These are phyloP conservation scores for Lagenidium sp. DNA, from an alignment of 352 stramenopile species.

Conservation along the genomic window DNA sequence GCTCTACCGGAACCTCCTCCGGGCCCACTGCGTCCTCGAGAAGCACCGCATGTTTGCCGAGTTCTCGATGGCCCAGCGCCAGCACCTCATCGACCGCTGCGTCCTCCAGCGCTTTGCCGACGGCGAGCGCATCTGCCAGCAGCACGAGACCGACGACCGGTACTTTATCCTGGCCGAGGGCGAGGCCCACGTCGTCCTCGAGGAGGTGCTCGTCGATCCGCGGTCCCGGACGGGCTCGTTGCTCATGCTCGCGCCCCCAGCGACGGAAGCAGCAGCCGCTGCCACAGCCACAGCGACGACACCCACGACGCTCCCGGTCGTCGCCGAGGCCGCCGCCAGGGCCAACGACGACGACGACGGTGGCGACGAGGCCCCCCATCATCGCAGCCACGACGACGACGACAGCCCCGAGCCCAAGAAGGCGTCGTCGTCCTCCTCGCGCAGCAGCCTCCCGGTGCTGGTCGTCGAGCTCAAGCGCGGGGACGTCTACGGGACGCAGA, in stretches of 20 bases:
- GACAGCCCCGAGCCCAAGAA: too few relatives aligned
- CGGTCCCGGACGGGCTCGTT: neutral
- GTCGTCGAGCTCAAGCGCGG: neutral
- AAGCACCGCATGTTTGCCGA: slow-evolving; percentile 61
- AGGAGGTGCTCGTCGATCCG: slow-evolving; percentile 16
- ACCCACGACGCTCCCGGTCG: neutral
- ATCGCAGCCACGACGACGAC: slow-evolving; percentile 1
- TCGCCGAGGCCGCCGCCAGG: neutral
- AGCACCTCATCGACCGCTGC: slow-evolving; percentile 43
- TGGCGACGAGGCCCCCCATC: neutral
- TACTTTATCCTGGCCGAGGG: slow-evolving; percentile 67
- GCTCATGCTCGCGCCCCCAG: neutral
- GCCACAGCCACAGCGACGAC: neutral
- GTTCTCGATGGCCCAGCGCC: slow-evolving; percentile 21
- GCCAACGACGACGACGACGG: neutral
- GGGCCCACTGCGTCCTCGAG: slow-evolving; percentile 40
- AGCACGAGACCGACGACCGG: slow-evolving; percentile 48
- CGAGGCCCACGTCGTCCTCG: slow-evolving; percentile 41
- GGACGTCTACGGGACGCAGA: neutral
- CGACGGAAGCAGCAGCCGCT: neutral
- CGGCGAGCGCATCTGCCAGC: slow-evolving; percentile 35
- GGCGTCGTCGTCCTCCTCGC: too few relatives aligned
- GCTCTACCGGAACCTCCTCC: slow-evolving; percentile 42
- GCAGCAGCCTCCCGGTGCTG: too few relatives aligned
- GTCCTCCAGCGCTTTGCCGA: slow-evolving; percentile 30